These are phyloP conservation scores for Lecanicillium sp. DNA, from an alignment of 2,329 filamentous ascomycete genomes.

Conservation along the genomic window DNA sequence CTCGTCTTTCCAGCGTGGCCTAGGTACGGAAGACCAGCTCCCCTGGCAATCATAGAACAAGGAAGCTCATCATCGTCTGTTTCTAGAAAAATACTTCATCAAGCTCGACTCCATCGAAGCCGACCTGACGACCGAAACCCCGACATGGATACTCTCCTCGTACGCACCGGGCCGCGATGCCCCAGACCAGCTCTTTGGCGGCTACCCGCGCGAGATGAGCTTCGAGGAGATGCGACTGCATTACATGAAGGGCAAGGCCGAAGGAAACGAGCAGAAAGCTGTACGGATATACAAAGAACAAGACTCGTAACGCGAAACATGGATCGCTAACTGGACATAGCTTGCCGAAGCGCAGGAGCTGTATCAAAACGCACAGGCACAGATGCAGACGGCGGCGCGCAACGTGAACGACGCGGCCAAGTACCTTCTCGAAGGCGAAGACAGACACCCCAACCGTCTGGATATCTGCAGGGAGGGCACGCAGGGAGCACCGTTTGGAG, in stretches of 20 bases:
- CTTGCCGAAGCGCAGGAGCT: slow-evolving; percentile 55
- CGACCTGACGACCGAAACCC: slow-evolving; percentile 66
- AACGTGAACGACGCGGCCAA: slow-evolving; percentile 67
- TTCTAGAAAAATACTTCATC: slow-evolving; percentile 43
- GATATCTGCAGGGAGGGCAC: slow-evolving; percentile 52
- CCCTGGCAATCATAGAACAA: background rate
- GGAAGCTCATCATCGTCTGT: background rate
- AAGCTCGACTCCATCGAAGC: slow-evolving; percentile 53
- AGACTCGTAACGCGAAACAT: no score
- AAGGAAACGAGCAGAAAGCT: slow-evolving; percentile 53
- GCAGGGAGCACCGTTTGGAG: slow-evolving; percentile 38
- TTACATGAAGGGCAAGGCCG: slow-evolving; percentile 54
- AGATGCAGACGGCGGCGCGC: slow-evolving; percentile 64
- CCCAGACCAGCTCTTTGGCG: slow-evolving; percentile 79
- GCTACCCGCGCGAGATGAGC: slow-evolving; percentile 72
- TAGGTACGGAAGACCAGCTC: slow-evolving; percentile 22
- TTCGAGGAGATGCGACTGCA: slow-evolving; percentile 81
- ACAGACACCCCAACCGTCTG: slow-evolving; percentile 68
- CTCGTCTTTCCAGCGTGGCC: slow-evolving; percentile 14
- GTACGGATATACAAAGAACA: no score
- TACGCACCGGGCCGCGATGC: slow-evolving; percentile 75
- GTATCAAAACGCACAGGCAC: slow-evolving; percentile 58
- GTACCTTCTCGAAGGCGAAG: slow-evolving; percentile 59
- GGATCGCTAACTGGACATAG: slow-evolving; percentile 34
- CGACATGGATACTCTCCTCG: slow-evolving; percentile 78